Conservation (phyloP, 106 monocot species). For the Dendrobium nobile region DNA sequence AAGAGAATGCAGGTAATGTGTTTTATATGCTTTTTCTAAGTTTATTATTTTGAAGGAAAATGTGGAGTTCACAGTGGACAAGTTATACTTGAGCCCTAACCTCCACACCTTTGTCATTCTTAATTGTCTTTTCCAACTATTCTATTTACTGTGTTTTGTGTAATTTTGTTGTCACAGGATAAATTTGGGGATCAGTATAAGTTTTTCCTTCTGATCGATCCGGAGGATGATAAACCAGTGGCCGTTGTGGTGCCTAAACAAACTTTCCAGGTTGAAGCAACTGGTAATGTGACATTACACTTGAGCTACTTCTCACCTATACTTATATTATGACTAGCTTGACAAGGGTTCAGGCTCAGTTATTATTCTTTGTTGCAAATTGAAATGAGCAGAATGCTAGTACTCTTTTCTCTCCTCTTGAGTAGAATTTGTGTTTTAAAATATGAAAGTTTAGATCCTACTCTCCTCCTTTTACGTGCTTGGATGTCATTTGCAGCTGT, state of each 20-base stretch:
- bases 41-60: conserved; percentile 3
- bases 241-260: conserved; percentile 81
- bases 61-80: neutral
- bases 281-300: conserved; percentile 33
- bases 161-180: conserved; percentile 47
- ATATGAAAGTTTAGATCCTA: neutral
- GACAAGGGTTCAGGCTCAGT: neutral
- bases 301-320: neutral
- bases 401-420: neutral
- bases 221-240: conserved; percentile 90
- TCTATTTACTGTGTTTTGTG: neutral
- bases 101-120: neutral
- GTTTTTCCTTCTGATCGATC: conserved; percentile 86
- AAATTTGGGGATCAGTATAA: conserved; percentile 89
- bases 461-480: neutral
- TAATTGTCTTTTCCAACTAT: neutral
- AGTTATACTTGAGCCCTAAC: neutral
- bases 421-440: neutral
- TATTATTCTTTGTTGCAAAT: neutral
- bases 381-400: neutral
- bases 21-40: neutral
- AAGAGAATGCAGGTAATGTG: conserved; percentile 63
- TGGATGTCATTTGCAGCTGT: conserved; percentile 65
- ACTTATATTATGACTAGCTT: neutral
- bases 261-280: conserved; percentile 59